Evolutionary conservation across 495 filamentous ascomycete genomes (phyloP).

Genomic region (Daldinia concentrica): DNA sequence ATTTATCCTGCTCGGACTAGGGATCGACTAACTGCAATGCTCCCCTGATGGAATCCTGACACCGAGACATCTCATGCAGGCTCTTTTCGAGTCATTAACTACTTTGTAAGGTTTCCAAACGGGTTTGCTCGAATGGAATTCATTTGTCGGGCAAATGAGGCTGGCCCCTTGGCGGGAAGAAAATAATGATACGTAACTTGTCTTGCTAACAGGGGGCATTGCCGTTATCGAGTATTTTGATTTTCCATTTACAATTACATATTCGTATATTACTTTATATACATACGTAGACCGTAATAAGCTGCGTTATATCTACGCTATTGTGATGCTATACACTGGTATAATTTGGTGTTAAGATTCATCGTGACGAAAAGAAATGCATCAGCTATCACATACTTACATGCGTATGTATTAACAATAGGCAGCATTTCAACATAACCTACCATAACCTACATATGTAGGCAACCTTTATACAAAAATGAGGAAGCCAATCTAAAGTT

Average conservation of each 20-base stretch:
- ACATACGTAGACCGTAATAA: neutral
- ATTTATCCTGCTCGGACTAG: slow-evolving; percentile 28
- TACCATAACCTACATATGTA: neutral
- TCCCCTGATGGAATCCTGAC: slow-evolving; percentile 41
- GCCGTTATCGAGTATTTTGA: slow-evolving; percentile 15
- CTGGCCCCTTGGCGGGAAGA: slow-evolving; percentile 10
- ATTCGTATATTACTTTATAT: neutral
- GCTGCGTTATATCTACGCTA: neutral
- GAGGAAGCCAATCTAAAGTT: slow-evolving; percentile 16
- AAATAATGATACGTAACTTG: slow-evolving; percentile 21
- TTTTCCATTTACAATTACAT: too few species aligned
- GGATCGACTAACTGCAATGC: slow-evolving; percentile 26
- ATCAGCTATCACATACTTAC: neutral
- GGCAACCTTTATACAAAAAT: neutral
- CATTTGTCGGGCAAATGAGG: slow-evolving; percentile 7
- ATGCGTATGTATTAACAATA: neutral
- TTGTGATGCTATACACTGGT: neutral
- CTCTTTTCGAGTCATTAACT: slow-evolving; percentile 36
- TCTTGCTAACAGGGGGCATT: slow-evolving; percentile 11
- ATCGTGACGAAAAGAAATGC: slow-evolving; percentile 3
- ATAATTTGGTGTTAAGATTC: slow-evolving; percentile 8
- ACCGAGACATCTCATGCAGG: slow-evolving; percentile 42
- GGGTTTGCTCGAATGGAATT: slow-evolving; percentile 19
- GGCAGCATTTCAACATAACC: slow-evolving; percentile 9
- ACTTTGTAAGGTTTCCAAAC: slow-evolving; percentile 14